Evolutionary conservation across 2,329 filamentous ascomycete species (phyloP).

Genomic region (Cercospora sesami): DNA sequence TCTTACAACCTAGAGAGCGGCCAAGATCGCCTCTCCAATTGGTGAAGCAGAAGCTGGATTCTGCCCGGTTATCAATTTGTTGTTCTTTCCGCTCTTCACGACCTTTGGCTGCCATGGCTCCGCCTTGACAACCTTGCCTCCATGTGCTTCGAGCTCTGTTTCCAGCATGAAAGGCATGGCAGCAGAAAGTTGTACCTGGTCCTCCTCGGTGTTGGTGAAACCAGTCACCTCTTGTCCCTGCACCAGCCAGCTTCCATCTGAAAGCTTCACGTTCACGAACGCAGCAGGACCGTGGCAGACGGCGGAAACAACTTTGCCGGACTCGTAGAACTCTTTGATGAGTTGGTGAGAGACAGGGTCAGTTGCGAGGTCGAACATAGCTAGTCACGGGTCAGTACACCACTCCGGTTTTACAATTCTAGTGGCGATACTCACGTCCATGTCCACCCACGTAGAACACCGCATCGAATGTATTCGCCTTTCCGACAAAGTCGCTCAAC

Average conservation of each 20-base stretch:
- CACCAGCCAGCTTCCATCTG: conserved; percentile 56
- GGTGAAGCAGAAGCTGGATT: conserved; percentile 49
- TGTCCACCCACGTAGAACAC: conserved; percentile 62
- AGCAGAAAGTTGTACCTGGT: conserved; percentile 39
- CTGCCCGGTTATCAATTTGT: conserved; percentile 51
- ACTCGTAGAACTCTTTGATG: conserved; percentile 62
- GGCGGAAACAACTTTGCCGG: conserved; percentile 63
- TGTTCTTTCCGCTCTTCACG: conserved; percentile 40
- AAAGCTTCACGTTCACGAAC: conserved; percentile 58
- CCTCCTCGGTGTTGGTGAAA: conserved; percentile 61
- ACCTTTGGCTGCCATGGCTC: conserved; percentile 51
- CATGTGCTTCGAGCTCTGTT: conserved; percentile 54
- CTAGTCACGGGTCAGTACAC: conserved; percentile 8
- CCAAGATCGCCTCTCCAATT: conserved; percentile 46
- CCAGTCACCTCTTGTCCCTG: conserved; percentile 60
- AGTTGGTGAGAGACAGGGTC: conserved; percentile 60
- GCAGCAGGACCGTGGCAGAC: conserved; percentile 70
- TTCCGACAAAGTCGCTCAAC: conserved; percentile 58
- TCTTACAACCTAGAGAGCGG: conserved; percentile 11
- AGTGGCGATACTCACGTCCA: conserved; percentile 48
- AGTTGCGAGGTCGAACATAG: conserved; percentile 66
- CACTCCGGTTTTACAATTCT: too few relatives aligned
- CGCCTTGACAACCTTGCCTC: conserved; percentile 60
- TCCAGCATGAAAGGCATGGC: conserved; percentile 63
- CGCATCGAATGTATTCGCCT: conserved; percentile 63